Evolutionary conservation across 148 eudicot species (phyloP), one percentile per base, ranked within the genome.

Genomic region (Diospyros lotus): DNA sequence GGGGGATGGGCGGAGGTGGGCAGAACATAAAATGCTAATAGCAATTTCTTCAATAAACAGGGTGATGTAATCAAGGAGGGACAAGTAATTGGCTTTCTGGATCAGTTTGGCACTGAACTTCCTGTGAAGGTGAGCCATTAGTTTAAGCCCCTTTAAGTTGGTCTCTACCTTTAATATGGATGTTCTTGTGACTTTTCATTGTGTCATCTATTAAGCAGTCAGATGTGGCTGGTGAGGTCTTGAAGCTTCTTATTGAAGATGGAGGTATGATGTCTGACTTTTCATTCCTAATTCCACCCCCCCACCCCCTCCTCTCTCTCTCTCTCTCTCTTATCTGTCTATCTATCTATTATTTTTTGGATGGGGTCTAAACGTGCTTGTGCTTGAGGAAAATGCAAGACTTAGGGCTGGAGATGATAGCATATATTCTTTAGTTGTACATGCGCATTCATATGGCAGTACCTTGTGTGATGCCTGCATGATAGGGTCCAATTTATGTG

Each of bases 61-160:
- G 98, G 98, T 53, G 97, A 87, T 80, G 7, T 88, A 66, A 86
- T 95, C 80, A 89, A 87, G 80, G 96, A 90, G 83, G 98, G 97
- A 75, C 96, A 95, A 82, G 81, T 84, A 11, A 84, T 95, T 65
- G 93, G 97, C 77, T 92, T 76, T 69, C 45, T 95, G 78, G 96
- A 92, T 83, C 98, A 87, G 84, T 95, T 95, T 79, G 96, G 93
- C 76, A 84, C 85, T 44, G 82, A 87, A 77, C 87, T 89, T 75
- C 96, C 97, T 51, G 89, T 95, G 66, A 92, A 78, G 93, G 98
- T 95, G 66, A 85, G 83, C 72, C 63, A 61, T 56, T 78, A 9
- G 42, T 52, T 77, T 58, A 9, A 69, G 58, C 54, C 44, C 54
- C 48, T 78, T 39, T 71, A 6, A 4, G 55, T 69, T 46, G 48